A percentile compares a stretch with the other conserved stretches of the same genome.
Conservation (phyloP, 1,284 basidiomycete genomes). For the Dichomitus squalens region DNA sequence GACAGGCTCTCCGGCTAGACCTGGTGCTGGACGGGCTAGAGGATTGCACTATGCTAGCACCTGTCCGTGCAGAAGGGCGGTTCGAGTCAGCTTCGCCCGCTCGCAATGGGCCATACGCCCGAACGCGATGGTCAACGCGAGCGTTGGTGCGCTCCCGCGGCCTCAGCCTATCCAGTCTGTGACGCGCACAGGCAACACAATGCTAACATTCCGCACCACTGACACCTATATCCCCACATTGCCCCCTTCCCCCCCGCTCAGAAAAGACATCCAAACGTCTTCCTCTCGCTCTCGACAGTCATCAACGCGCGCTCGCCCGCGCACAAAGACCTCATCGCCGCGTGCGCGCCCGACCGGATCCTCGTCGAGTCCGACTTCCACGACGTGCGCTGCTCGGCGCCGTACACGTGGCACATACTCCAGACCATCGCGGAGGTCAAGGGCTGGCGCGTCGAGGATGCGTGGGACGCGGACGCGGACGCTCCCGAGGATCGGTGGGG, state of each 20-base stretch:
- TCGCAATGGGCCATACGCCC: too few relatives aligned
- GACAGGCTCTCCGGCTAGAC: too few relatives aligned
- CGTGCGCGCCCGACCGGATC: slow-evolving; percentile 61
- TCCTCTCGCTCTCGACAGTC: slow-evolving; percentile 76
- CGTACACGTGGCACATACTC: slow-evolving; percentile 73
- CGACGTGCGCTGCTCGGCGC: slow-evolving; percentile 50
- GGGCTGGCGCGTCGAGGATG: slow-evolving; percentile 65
- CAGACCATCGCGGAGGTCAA: slow-evolving; percentile 60
- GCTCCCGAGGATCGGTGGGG: slow-evolving; percentile 48
- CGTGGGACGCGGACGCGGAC: slow-evolving; percentile 48
- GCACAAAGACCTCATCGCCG: slow-evolving; percentile 58
- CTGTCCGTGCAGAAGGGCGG: too few relatives aligned
- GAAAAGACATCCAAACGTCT: slow-evolving; percentile 70
- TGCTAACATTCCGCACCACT: neutral
- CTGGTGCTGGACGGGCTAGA: too few relatives aligned
- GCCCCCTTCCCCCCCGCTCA: slow-evolving; percentile 29
- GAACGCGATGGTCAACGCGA: too few relatives aligned
- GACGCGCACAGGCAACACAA: neutral
- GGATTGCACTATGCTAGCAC: too few relatives aligned
- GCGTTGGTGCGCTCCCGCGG: too few relatives aligned
- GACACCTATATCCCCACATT: neutral
- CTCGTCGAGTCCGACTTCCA: slow-evolving; percentile 81
- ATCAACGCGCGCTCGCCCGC: slow-evolving; percentile 72
- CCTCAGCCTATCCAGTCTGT: neutral
- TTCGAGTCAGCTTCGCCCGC: too few relatives aligned